Conservation (phyloP, 2,329 filamentous ascomycete species). For the Colletotrichum theobromicola region DNA sequence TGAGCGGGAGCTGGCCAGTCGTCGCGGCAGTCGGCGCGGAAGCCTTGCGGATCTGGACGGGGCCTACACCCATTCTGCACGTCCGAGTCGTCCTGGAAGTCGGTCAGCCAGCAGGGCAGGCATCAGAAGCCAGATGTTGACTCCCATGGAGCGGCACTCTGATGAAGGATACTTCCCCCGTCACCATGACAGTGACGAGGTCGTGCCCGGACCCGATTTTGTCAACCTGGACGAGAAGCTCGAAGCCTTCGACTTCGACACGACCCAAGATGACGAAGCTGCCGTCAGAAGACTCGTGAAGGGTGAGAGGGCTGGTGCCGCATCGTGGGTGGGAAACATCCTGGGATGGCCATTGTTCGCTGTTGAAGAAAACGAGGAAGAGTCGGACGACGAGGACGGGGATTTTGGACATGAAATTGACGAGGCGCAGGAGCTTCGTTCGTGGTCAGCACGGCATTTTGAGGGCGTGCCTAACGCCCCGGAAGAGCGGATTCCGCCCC, state of each 20-base stretch:
- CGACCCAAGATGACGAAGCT: constrained; percentile 61
- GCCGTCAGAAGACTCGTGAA: constrained; percentile 62
- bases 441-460: constrained; percentile 38
- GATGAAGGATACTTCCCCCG: constrained; percentile 50
- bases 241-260: constrained; percentile 58
- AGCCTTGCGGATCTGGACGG: constrained; percentile 47
- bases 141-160: constrained; percentile 44
- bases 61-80: constrained; percentile 24
- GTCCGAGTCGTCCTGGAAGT: constrained; percentile 41
- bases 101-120: constrained; percentile 53
- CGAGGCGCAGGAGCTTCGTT: constrained; percentile 33
- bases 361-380: constrained; percentile 64
- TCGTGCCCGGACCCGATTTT: constrained; percentile 63
- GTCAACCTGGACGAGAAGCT: constrained; percentile 66
- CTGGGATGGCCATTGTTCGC: constrained; percentile 67
- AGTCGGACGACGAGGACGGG: constrained; percentile 43
- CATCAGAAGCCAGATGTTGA: constrained; percentile 47
- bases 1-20: constrained; percentile 54
- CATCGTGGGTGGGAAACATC: constrained; percentile 63
- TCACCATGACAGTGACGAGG: constrained; percentile 34
- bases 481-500: constrained; percentile 52
- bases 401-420: constrained; percentile 31
- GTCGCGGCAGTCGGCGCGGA: constrained; percentile 51
- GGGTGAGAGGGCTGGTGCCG: constrained; percentile 54
- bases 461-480: constrained; percentile 46